Percentiles rank a stretch among this genome's conserved stretches.
Evolutionary conservation across 2,329 filamentous ascomycete genomes (phyloP).

Genomic region (Trichoderma arundinaceum): DNA sequence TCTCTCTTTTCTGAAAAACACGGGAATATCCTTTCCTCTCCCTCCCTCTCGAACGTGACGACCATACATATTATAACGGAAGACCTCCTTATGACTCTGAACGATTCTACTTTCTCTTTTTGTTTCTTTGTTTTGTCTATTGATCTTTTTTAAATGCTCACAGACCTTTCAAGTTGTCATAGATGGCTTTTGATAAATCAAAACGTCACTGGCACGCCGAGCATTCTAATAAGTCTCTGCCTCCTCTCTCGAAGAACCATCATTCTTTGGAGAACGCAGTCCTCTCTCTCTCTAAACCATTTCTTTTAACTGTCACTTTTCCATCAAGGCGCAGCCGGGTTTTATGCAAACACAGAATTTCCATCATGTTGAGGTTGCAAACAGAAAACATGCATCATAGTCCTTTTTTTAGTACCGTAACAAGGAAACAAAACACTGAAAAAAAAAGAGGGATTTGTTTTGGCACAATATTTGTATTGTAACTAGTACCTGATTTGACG

Average conservation of each 20-base stretch:
- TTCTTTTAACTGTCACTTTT: conserved; percentile 13
- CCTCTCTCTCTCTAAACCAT: neutral
- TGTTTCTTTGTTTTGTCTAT: neutral
- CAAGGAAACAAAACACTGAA: neutral
- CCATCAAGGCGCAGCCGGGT: conserved; percentile 15
- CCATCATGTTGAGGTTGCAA: conserved; percentile 9
- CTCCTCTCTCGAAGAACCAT: neutral
- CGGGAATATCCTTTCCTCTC: neutral
- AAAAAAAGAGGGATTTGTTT: no score
- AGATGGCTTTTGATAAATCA: conserved; percentile 11
- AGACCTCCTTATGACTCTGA: conserved; percentile 29
- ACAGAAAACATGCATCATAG: neutral
- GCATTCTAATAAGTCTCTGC: conserved; percentile 13
- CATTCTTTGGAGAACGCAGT: conserved; percentile 15
- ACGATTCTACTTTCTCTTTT: conserved; percentile 29
- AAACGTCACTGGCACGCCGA: conserved; percentile 25
- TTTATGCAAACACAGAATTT: neutral
- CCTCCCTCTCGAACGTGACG: conserved; percentile 18
- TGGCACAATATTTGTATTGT: neutral
- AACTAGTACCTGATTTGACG: neutral
- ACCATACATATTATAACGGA: conserved; percentile 27
- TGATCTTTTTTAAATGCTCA: conserved; percentile 10
- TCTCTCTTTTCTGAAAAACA: neutral
- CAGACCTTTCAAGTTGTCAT: conserved; percentile 14
- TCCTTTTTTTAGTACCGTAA: neutral